phyloP scores from a whole-genome alignment of 202 grass and related monocot species.

The Schoenoplectus triqueter region DNA sequence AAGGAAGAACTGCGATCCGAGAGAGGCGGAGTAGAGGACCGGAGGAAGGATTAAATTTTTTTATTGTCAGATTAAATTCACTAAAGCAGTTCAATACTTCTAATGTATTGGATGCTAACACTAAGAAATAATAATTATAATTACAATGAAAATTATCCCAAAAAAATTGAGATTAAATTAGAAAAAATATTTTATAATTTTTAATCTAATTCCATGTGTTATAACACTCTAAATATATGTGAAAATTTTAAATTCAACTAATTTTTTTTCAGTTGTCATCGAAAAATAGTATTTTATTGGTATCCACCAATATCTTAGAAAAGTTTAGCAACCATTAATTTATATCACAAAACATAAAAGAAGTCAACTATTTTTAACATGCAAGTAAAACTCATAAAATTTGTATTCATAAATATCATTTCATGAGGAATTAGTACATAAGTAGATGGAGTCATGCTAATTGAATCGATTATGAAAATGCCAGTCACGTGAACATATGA shows the following conservation, averaged over 20 bases:
- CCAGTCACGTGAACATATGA: background rate
- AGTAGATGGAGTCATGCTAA: background rate
- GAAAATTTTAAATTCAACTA: background rate
- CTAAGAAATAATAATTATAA: too few species aligned
- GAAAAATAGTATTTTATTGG: background rate
- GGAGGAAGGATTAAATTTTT: too few species aligned
- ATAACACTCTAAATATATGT: background rate
- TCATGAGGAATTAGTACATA: background rate
- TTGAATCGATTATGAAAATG: background rate
- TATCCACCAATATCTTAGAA: background rate
- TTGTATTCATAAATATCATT: too few species aligned
- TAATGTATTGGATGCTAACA: too few species aligned
- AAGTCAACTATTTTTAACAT: background rate
- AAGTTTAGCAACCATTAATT: background rate
- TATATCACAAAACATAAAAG: background rate
- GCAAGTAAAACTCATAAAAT: background rate
- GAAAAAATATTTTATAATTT: too few species aligned
- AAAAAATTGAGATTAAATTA: too few species aligned
- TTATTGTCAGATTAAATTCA: too few species aligned
- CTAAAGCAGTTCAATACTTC: too few species aligned
- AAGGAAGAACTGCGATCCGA: too few species aligned
- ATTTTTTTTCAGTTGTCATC: background rate
- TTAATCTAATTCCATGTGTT: background rate
- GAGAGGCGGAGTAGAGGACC: too few species aligned
- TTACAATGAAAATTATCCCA: too few species aligned